phyloP scores from a whole-genome alignment of 768 basidiomycete species.

The Tricholoma hemisulphureum region DNA sequence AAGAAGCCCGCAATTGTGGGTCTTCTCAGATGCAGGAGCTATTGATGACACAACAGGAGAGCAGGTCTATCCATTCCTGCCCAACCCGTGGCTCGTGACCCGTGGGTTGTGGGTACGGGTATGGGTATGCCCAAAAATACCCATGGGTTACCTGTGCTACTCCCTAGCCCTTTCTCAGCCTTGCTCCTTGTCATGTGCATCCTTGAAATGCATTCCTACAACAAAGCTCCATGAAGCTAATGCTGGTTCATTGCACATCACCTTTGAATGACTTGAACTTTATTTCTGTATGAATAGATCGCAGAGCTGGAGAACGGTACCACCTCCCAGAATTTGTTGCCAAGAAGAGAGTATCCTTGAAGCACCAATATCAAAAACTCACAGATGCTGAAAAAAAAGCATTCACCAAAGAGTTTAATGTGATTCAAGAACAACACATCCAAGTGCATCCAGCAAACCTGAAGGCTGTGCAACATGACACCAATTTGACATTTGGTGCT shows the following conservation, averaged over 20 bases:
- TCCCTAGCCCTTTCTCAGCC: not conserved
- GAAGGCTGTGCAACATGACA: not conserved
- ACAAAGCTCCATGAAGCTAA: not conserved
- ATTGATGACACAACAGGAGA: too few species aligned
- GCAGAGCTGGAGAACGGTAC: not conserved
- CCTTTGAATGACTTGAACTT: not conserved
- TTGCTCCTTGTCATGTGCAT: not conserved
- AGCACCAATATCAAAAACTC: not conserved
- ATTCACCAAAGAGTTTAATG: not conserved
- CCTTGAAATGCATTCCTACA: not conserved
- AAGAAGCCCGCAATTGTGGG: too few species aligned
- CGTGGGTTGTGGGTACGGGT: too few species aligned
- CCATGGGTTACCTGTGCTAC: too few species aligned
- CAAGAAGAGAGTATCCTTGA: not conserved
- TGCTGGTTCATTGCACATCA: not conserved
- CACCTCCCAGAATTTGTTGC: not conserved
- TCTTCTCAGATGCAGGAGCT: too few species aligned
- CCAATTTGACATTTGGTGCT: not conserved
- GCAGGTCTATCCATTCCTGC: too few species aligned
- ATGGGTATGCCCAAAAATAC: too few species aligned
- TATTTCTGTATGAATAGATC: not conserved
- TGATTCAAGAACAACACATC: not conserved
- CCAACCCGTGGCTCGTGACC: too few species aligned
- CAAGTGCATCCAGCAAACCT: not conserved
- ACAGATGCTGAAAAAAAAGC: not conserved